Evolutionary conservation across 163 green algal species (phyloP).

Genomic region (Scenedesmus sp.): DNA sequence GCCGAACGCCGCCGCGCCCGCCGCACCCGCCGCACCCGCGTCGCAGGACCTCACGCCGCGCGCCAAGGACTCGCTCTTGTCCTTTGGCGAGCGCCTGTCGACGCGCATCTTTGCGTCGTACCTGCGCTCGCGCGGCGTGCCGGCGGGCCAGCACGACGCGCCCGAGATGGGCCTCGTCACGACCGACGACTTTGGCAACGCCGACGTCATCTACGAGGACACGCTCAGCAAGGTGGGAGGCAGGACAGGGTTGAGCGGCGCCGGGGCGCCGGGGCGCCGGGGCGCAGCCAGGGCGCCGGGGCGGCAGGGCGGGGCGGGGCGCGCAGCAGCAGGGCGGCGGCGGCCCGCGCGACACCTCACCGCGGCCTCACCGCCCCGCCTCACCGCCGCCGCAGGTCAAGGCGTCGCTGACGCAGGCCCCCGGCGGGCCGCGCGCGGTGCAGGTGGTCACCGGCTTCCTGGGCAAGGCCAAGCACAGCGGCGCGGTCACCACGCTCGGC

Average conservation of each 20-base stretch:
- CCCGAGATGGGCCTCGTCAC: slow-evolving; percentile 88
- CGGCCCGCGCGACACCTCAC: too few species aligned
- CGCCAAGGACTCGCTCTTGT: slow-evolving; percentile 89
- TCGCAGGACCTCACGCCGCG: slow-evolving; percentile 77
- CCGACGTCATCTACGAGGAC: slow-evolving; percentile 64
- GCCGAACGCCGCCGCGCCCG: slow-evolving; percentile 11
- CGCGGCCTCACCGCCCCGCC: too few species aligned
- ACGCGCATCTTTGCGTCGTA: slow-evolving; percentile 96
- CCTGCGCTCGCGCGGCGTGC: slow-evolving; percentile 68
- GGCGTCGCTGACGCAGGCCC: slow-evolving; percentile 54
- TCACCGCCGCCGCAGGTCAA: slow-evolving; percentile 49
- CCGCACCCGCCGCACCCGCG: neutral
- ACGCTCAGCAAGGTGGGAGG: too few species aligned
- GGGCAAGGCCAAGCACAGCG: slow-evolving; percentile 72
- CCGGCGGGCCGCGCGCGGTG: slow-evolving; percentile 54
- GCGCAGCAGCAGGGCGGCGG: neutral
- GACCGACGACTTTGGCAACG: slow-evolving; percentile 92
- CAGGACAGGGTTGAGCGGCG: neutral
- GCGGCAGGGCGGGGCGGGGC: too few species aligned
- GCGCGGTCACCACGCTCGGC: slow-evolving; percentile 97
- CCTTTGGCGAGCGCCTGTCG: slow-evolving; percentile 97
- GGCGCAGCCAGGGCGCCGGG: too few species aligned
- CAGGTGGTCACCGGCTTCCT: slow-evolving; percentile 96
- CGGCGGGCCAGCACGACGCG: slow-evolving; percentile 85
- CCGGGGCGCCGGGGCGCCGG: too few species aligned